Evolutionary conservation across 2,329 filamentous ascomycete species (phyloP), one percentile per base, ranked within the genome.

Genomic region (Penicillium occitanis): DNA sequence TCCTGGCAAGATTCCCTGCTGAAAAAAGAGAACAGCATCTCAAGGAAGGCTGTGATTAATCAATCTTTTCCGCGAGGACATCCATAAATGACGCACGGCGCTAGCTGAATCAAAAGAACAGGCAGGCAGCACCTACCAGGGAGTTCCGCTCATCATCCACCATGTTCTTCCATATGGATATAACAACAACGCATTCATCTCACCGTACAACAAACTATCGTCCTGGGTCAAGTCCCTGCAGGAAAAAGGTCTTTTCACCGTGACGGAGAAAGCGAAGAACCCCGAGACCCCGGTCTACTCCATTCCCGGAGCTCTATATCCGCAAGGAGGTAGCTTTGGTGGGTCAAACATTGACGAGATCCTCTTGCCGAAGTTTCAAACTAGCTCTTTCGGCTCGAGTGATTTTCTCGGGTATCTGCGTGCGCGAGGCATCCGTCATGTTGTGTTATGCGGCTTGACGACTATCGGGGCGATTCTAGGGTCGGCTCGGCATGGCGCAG

Each of bases 381-480:
- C 37, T 25, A 59, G 57, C 57, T 42, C 57, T 13, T 59, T 59
- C n/a, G 57, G 57, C 57, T 59, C 57, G 57, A 44, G 57, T 13
- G 57, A 59, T 8, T 17, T 42, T 25, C 40, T 59, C 11, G 37
- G 57, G 40, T 44, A 59, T 59, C 13, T 44, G 57, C 57, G 57
- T 22, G 37, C 57, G 19, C 57, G 57, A 44, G 40, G 57, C 14
- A 60, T 60, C 14, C 37, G 57, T 14, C 57, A 60, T 30, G 57
- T 60, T 25, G 57, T 60, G 19, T 30, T 60, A 25, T 60, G 57
- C 40, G 57, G 37, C 22, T 60, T 60, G 37, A 33, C 40, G 22
- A 60, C 57, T 11, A 14, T 46, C 17, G 57, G 40, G 13, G 57
- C 37, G 28, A 60, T 60, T 46, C 40, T 30, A 25, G 40, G 22